Evolutionary conservation across 1,284 basidiomycete genomes (phyloP), one percentile per base, ranked within the genome.

Genomic region (Fistulinella cinereoalba): DNA sequence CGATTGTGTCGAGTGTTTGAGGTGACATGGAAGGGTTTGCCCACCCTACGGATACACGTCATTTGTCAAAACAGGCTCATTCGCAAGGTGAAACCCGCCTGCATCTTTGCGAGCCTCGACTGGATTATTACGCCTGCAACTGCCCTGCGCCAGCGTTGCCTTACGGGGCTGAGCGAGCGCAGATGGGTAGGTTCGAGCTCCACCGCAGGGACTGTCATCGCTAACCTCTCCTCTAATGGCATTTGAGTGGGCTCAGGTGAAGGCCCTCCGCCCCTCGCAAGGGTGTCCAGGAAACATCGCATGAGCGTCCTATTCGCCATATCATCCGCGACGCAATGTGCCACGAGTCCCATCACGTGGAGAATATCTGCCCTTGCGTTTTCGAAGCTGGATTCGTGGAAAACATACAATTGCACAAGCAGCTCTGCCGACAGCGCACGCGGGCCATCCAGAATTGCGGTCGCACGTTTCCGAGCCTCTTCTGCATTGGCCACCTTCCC

Each of bases 81-180:
- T 27, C 25, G 12, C 29, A 15, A 31, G 29, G n/a, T 5, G 13
- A 10, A 9, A 31, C 29, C n/a, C 15, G 13, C 29, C 29, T 31
- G 29, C 29, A 11, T 31, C 29, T 31, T 31, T 31, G 8, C 54
- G 36, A 56, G 52, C 39, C 67, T 68, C 29, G 66, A 62, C 6
- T 56, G 43, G 13, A 56, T 46, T 29, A 81, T 70, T 8, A 75
- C 67, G 6, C 55, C 51, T 0, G 70, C 77, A 16, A 76, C 71
- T 0, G 74, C 77, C 42, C 56, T 60, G 18, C 73, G 45, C 81
- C 81, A 83, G 49, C 75, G 65, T 48, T 64, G 66, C 43, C 61
- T 66, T 5, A 74, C 64, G 6, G 56, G 31, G 41, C 56, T 71
- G 29, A 69, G 55, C 5, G 61, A 58, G 6, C 50, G 47, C 18